Percentiles rank a stretch among this genome's conserved stretches.
phyloP scores from a whole-genome alignment of 169 alveolate species.

The Neospora caninum region DNA sequence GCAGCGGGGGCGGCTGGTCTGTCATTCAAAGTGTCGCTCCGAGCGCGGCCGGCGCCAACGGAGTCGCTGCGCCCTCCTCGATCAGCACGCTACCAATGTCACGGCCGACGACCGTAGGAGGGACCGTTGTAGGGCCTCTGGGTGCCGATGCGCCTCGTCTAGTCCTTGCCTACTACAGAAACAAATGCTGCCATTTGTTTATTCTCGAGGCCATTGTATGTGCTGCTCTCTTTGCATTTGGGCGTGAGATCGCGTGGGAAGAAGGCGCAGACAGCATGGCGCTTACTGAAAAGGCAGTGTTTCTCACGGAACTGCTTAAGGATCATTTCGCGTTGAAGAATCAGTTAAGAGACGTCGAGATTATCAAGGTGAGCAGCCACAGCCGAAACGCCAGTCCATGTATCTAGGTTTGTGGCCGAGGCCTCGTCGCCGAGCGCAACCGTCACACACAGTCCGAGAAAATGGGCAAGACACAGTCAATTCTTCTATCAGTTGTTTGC shows the following conservation, averaged over 20 bases:
- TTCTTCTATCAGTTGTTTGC: no score
- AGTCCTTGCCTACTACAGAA: conserved; percentile 56
- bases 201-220: conserved; percentile 16
- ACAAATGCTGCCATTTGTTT: conserved; percentile 50
- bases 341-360: neutral
- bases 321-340: neutral
- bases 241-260: conserved; percentile 26
- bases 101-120: conserved; percentile 15
- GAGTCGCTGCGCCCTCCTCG: neutral
- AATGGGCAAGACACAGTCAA: no score
- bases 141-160: conserved; percentile 40
- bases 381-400: neutral
- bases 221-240: conserved; percentile 19
- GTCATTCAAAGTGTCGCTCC: neutral
- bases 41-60: neutral
- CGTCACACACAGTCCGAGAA: no score
- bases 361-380: neutral
- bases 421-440: no score
- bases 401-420: neutral
- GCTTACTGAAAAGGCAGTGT: neutral
- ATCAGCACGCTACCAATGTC: neutral
- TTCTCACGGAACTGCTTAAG: neutral
- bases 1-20: conserved; percentile 40
- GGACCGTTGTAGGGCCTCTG: neutral
- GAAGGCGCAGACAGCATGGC: neutral